These are phyloP conservation scores for Candida odintsovae DNA, from an alignment of 805 yeast species.

Conservation along the genomic window DNA sequence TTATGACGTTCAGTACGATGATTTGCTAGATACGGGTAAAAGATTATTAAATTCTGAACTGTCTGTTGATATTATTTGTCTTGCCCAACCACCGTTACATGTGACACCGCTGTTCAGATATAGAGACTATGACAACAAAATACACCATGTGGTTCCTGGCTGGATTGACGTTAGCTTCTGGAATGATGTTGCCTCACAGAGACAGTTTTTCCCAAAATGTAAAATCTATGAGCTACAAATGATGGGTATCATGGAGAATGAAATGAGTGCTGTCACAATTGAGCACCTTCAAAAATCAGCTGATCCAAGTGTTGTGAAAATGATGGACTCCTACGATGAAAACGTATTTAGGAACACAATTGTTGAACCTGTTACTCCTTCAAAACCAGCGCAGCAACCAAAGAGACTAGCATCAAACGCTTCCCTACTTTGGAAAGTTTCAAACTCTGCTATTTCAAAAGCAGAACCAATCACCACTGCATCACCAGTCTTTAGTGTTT, in stretches of 20 bases:
- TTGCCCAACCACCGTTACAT: slow-evolving; percentile 89
- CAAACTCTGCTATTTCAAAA: slow-evolving; percentile 19
- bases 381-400: background rate
- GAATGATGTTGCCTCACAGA: slow-evolving; percentile 43
- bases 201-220: slow-evolving; percentile 89
- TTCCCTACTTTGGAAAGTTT: slow-evolving; percentile 20
- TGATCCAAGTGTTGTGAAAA: slow-evolving; percentile 41
- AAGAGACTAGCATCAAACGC: slow-evolving; percentile 5
- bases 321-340: slow-evolving; percentile 66
- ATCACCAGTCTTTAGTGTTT: slow-evolving; percentile 16
- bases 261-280: slow-evolving; percentile 62
- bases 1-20: slow-evolving; percentile 82
- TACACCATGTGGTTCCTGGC: slow-evolving; percentile 79
- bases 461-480: slow-evolving; percentile 14
- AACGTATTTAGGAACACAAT: slow-evolving; percentile 35
- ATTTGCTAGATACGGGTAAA: slow-evolving; percentile 68
- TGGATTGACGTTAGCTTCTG: slow-evolving; percentile 96
- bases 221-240: slow-evolving; percentile 92
- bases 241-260: slow-evolving; percentile 98
- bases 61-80: slow-evolving; percentile 82
- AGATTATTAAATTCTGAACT: slow-evolving; percentile 73
- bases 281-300: slow-evolving; percentile 39
- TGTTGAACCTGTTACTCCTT: slow-evolving; percentile 1
- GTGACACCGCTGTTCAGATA: slow-evolving; percentile 85
- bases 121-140: slow-evolving; percentile 41